These are phyloP conservation scores for Globisporangium irregulare DNA, from an alignment of 352 stramenopile species.

Conservation along the genomic window DNA sequence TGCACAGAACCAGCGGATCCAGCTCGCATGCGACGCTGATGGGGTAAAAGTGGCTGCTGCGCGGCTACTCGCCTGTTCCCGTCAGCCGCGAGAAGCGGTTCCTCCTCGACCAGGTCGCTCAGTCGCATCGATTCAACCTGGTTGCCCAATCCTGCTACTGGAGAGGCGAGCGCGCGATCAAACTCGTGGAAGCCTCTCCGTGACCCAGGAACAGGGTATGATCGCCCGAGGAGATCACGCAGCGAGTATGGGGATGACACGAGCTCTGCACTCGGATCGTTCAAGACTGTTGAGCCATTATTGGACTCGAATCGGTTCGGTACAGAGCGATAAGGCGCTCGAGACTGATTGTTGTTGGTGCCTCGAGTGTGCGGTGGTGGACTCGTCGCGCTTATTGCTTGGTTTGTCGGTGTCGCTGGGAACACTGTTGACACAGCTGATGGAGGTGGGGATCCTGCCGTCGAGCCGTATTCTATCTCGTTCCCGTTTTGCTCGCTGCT, in stretches of 20 bases:
- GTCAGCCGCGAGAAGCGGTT: slow-evolving; percentile 3
- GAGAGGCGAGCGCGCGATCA: slow-evolving; percentile 2
- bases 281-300: slow-evolving; percentile 23
- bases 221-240: slow-evolving; percentile 10
- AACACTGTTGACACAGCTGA: not conserved
- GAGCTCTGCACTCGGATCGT: slow-evolving; percentile 50
- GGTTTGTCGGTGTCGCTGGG: slow-evolving; percentile 15
- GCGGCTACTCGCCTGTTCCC: not conserved
- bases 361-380: slow-evolving; percentile 7
- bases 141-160: not conserved
- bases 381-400: slow-evolving; percentile 9
- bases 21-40: not conserved
- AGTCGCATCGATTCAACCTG: slow-evolving; percentile 5
- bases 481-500: slow-evolving; percentile 37
- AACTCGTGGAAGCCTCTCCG: not conserved
- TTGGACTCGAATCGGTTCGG: slow-evolving; percentile 37
- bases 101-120: slow-evolving; percentile 15
- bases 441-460: not conserved
- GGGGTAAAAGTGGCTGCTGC: slow-evolving; percentile 1
- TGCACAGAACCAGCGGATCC: slow-evolving; percentile 2
- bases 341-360: slow-evolving; percentile 6
- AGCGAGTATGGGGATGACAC: slow-evolving; percentile 20
- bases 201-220: not conserved
- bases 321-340: slow-evolving; percentile 15
- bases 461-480: slow-evolving; percentile 14